Evolutionary conservation across 768 basidiomycete species (phyloP), one percentile per base, ranked within the genome.

Genomic region (Termitomyces sp.): DNA sequence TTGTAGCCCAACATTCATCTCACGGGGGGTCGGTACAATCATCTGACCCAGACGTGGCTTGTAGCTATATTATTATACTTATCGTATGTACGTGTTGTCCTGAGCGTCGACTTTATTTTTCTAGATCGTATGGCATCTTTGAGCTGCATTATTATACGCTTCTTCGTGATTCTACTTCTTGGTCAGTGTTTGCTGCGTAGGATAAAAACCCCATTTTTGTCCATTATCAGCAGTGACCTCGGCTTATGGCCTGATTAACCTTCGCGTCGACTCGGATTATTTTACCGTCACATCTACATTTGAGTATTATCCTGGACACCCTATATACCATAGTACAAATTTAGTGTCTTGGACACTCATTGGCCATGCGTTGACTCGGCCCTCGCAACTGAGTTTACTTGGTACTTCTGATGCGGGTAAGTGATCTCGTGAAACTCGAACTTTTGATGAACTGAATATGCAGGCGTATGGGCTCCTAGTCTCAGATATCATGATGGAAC

Each of bases 261-360:
- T 75, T n/a, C 71, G 72, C 52, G 74, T 74, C 44, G 72, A 70
- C 12, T 51, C 65, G 1, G 71, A 74, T 60, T 76, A 74, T 54
- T 76, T 74, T 60, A 68, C 73, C 47, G 65, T 69, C 4, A 75
- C 73, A 0, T 74, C 73, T 1, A 69, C 70, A 5, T 76, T 76
- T 28, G 74, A 74, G 55, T 72, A 72, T 53, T 76, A 68, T 56
- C 75, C 75, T 14, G 75, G 73, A 5, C 69, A 73, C 51, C 72
- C 75, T 1, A 74, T 76, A n/a, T 75, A 76, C 58, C 72, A 75
- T 50, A 74, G 71, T 63, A 74, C 61, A 58, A 64, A 75, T 48
- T 61, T 76, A 42, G 66, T 68, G 17, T 55, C 60, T 40, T 76
- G 74, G 74, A 64, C 61, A 15, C 64, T 75, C 15, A 70, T 76